phyloP scores from a whole-genome alignment of 176 grass and related monocot genomes.

The Phoenix dactylifera region DNA sequence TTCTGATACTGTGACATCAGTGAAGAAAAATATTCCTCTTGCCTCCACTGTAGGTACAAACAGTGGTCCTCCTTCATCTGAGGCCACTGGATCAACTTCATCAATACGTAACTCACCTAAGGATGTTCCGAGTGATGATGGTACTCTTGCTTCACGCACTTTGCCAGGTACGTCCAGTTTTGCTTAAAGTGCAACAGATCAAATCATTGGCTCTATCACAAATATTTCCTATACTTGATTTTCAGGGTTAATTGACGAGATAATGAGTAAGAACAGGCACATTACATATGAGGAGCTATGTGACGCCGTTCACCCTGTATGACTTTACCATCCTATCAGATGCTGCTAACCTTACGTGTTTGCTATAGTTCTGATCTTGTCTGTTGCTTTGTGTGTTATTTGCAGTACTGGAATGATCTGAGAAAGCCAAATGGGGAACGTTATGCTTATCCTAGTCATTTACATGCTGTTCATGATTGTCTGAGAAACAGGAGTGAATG shows the following conservation, averaged over 20 bases:
- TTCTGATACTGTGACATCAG: conserved; percentile 34
- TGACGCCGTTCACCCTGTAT: conserved; percentile 53
- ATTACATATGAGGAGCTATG: conserved; percentile 78
- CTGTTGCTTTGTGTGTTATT: conserved; percentile 9
- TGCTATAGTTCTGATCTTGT: background rate
- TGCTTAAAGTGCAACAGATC: conserved; percentile 12
- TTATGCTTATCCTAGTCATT: conserved; percentile 38
- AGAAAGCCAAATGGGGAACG: conserved; percentile 58
- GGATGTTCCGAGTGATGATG: conserved; percentile 23
- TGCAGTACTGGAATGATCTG: conserved; percentile 56
- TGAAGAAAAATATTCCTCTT: conserved; percentile 35
- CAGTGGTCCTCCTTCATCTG: conserved; percentile 28
- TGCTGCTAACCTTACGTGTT: background rate
- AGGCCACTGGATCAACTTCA: conserved; percentile 23
- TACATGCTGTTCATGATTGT: conserved; percentile 69
- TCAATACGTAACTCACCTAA: background rate
- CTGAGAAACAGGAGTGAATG: conserved; percentile 69
- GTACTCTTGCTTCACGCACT: conserved; percentile 19
- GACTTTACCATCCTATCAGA: background rate
- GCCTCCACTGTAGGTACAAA: conserved; percentile 6
- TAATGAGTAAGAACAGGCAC: conserved; percentile 46
- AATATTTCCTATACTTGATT: conserved; percentile 14
- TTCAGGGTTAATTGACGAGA: conserved; percentile 83
- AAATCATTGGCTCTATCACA: conserved; percentile 3
- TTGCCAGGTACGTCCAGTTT: conserved; percentile 56